Conservation (phyloP, 1,284 basidiomycete species). For the Rhodofomes roseus region DNA sequence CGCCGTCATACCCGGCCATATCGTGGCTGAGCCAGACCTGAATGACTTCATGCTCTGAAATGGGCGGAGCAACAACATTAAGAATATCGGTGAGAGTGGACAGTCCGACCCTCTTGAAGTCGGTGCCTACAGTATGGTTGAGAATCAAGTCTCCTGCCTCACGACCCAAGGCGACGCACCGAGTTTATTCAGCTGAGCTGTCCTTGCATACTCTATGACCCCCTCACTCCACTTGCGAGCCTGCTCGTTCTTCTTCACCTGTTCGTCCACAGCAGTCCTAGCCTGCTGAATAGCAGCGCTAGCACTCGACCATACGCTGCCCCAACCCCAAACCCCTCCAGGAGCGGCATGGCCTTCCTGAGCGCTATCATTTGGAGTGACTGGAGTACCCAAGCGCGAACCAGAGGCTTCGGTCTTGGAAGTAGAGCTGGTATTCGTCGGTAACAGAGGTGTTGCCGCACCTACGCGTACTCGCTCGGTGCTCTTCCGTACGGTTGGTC, state of each 20-base stretch:
- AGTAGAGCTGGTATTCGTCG: slow-evolving; percentile 35
- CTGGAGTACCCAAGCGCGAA: slow-evolving; percentile 21
- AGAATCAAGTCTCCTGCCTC: background rate
- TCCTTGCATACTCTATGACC: slow-evolving; percentile 39
- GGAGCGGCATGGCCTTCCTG: slow-evolving; percentile 22
- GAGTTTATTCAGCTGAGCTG: slow-evolving; percentile 76
- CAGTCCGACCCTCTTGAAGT: slow-evolving; percentile 81
- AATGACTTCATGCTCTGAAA: slow-evolving; percentile 96
- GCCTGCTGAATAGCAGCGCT: slow-evolving; percentile 87
- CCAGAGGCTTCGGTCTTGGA: slow-evolving; percentile 29
- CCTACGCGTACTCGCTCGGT: slow-evolving; percentile 74
- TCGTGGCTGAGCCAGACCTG: slow-evolving; percentile 95
- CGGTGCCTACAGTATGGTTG: slow-evolving; percentile 57
- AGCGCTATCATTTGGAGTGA: slow-evolving; percentile 21
- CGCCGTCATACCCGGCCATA: slow-evolving; percentile 94
- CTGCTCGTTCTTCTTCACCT: slow-evolving; percentile 82
- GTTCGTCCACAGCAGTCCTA: slow-evolving; percentile 84
- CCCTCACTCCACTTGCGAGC: slow-evolving; percentile 72
- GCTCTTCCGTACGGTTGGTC: slow-evolving; percentile 59
- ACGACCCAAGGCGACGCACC: slow-evolving; percentile 38
- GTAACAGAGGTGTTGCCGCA: slow-evolving; percentile 34
- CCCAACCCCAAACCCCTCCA: slow-evolving; percentile 68
- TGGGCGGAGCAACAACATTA: slow-evolving; percentile 96
- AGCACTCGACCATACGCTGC: slow-evolving; percentile 84
- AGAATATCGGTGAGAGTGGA: slow-evolving; percentile 88